phyloP scores from a whole-genome alignment of 2,329 filamentous ascomycete species.

The Leptosphaerulina australis region DNA sequence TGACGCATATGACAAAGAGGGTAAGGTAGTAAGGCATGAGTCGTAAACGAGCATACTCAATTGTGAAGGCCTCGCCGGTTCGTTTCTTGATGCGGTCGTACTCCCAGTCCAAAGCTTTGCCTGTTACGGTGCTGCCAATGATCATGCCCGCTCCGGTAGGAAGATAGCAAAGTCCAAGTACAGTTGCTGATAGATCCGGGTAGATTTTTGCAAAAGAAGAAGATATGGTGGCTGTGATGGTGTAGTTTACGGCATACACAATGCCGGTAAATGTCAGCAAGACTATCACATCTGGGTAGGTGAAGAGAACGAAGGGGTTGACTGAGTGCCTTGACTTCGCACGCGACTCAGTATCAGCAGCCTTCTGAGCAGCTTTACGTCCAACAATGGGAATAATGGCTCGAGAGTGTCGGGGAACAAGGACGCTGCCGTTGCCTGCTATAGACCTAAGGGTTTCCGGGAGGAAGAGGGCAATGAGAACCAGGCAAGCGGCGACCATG shows the following conservation, averaged over 20 bases:
- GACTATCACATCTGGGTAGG: slow-evolving; percentile 50
- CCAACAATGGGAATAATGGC: slow-evolving; percentile 33
- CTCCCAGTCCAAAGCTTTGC: slow-evolving; percentile 60
- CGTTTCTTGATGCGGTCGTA: slow-evolving; percentile 51
- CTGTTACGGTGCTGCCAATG: slow-evolving; percentile 58
- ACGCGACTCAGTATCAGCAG: slow-evolving; percentile 17
- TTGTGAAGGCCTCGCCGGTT: slow-evolving; percentile 30
- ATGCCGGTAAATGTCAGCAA: slow-evolving; percentile 48
- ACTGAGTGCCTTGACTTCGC: slow-evolving; percentile 30
- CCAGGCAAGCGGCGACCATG: slow-evolving; percentile 45
- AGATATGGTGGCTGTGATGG: slow-evolving; percentile 40
- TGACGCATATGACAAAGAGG: slow-evolving; percentile 35
- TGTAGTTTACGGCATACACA: slow-evolving; percentile 41
- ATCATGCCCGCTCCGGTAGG: slow-evolving; percentile 63
- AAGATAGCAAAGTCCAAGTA: slow-evolving; percentile 53
- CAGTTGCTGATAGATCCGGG: slow-evolving; percentile 32
- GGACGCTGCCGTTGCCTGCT: slow-evolving; percentile 47
- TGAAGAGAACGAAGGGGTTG: slow-evolving; percentile 38
- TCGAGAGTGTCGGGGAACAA: slow-evolving; percentile 28
- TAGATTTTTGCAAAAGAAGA: slow-evolving; percentile 35
- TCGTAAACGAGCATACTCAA: slow-evolving; percentile 36
- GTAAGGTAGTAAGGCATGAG: slow-evolving; percentile 36
- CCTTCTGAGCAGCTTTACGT: slow-evolving; percentile 25
- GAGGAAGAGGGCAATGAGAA: slow-evolving; percentile 46
- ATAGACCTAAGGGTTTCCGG: slow-evolving; percentile 52